Percentiles rank a stretch among this genome's conserved stretches.
Evolutionary conservation across 2,329 filamentous ascomycete species (phyloP).

Genomic region (Tolypocladium guangdongense): DNA sequence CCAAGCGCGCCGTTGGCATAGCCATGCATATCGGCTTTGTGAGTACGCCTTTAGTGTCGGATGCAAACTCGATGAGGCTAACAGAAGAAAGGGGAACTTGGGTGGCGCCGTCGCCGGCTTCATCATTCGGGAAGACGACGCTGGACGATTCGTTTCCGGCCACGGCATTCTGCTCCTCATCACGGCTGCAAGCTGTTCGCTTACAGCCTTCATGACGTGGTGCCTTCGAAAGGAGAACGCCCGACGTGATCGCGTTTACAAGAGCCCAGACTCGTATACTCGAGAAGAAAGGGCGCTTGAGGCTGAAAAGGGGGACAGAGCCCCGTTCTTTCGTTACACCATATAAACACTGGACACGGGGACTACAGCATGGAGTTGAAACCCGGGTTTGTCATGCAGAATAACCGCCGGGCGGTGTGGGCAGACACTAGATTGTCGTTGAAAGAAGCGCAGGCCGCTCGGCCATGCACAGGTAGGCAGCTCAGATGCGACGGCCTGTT

Average conservation of each 20-base stretch:
- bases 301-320: constrained; percentile 44
- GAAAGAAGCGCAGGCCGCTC: no score
- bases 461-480: no score
- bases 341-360: constrained; percentile 20
- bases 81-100: constrained; percentile 22
- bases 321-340: constrained; percentile 44
- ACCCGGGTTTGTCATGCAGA: no score
- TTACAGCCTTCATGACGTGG: constrained; percentile 44
- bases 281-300: constrained; percentile 41
- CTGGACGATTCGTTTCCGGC: constrained; percentile 44
- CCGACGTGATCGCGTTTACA: constrained; percentile 36
- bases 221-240: constrained; percentile 47
- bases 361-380: no score
- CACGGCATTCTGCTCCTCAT: constrained; percentile 47
- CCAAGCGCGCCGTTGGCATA: constrained; percentile 44
- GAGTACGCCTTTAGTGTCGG: constrained; percentile 12
- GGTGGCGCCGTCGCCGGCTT: constrained; percentile 24
- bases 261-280: constrained; percentile 38
- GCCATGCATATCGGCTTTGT: constrained; percentile 41
- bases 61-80: no score
- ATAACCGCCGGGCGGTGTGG: no score
- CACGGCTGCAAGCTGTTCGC: constrained; percentile 38
- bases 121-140: constrained; percentile 27
- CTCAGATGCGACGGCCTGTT: no score
- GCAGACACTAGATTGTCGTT: no score